Evolutionary conservation across 495 filamentous ascomycete genomes (phyloP), one percentile per base, ranked within the genome.

Genomic region (Astrothelium subdiscretum): DNA sequence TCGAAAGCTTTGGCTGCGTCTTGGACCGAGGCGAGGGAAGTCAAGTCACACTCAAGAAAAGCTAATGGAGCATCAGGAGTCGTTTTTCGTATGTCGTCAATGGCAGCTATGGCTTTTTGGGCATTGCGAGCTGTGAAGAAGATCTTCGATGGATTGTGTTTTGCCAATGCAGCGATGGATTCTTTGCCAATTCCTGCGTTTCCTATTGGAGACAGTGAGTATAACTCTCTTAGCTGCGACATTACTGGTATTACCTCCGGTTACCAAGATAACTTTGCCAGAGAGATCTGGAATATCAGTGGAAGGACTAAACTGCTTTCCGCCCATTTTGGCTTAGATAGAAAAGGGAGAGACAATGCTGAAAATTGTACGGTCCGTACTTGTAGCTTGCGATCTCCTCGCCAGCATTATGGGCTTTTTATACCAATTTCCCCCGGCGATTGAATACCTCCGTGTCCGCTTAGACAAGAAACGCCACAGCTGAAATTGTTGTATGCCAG

Each of bases 261-360:
- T 68, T 5, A 68, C 58, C 6, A 68, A 58, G 32, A 66, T 66
- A 32, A 66, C 64, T 59, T 64, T 66, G 43, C 66, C 64, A 32
- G 57, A n/a, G 29, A 68, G 64, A 40, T 44, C 32, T 57, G 66
- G 66, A 42, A 68, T 63, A 32, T 68, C 66, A 22, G 24, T 67
- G 15, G 26, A 52, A 31, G 65, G 59, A 31, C 63, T 29, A 57
- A 65, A 66, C 48, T 54, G 26, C 6, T 8, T 11, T 6, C 22
- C 48, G 2, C 22, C 48, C 48, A 54, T 54, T 15, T 4, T 54
- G 24, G 20, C 26, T 3, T 27, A 29, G 24, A 54, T 3, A 8
- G 48, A 54, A 10, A 27, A 54, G 0, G 22, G 15, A 20, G 29
- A n/a, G 24, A 15, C n/a, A 38, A 38, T 8, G 35, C 15, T 38